A percentile compares a stretch with the other conserved stretches of the same genome.
These are phyloP conservation scores for Coelastrella sp. DNA, from an alignment of 139 green algal species.

Conservation along the genomic window DNA sequence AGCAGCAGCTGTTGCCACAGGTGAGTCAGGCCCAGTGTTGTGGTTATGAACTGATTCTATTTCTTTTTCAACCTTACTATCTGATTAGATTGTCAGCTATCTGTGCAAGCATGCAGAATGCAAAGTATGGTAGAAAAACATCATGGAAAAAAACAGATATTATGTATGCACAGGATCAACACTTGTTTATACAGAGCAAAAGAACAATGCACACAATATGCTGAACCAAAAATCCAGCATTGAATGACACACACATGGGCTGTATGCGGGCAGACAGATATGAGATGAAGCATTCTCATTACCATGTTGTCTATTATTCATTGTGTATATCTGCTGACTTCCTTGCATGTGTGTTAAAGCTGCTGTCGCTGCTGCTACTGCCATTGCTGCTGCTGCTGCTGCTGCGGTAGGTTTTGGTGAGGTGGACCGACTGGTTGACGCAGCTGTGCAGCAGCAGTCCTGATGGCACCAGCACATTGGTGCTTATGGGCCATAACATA, in stretches of 20 bases:
- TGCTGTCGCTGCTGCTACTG: not conserved
- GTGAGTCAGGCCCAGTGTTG: not conserved
- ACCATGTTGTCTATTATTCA: too few relatives aligned
- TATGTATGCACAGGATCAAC: too few relatives aligned
- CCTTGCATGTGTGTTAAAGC: too few relatives aligned
- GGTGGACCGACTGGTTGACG: slow-evolving; percentile 11
- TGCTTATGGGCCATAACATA: slow-evolving; percentile 30
- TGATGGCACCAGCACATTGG: slow-evolving; percentile 1
- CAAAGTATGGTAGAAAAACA: too few relatives aligned
- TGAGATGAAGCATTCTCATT: too few relatives aligned
- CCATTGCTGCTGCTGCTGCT: not conserved
- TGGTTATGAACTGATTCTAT: not conserved
- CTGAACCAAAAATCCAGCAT: too few relatives aligned
- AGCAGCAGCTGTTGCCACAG: not conserved
- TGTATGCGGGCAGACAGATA: not conserved
- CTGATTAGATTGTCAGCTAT: too few relatives aligned
- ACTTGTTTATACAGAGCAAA: not conserved
- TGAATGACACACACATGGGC: not conserved
- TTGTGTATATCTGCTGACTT: too few relatives aligned
- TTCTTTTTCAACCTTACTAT: too few relatives aligned
- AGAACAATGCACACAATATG: not conserved
- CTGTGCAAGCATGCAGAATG: too few relatives aligned
- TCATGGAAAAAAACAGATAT: too few relatives aligned
- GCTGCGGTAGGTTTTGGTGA: not conserved
- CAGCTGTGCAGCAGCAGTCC: not conserved